Evolutionary conservation across 148 eudicot species (phyloP), one percentile per base, ranked within the genome.

Genomic region (Agrostemma githago): DNA sequence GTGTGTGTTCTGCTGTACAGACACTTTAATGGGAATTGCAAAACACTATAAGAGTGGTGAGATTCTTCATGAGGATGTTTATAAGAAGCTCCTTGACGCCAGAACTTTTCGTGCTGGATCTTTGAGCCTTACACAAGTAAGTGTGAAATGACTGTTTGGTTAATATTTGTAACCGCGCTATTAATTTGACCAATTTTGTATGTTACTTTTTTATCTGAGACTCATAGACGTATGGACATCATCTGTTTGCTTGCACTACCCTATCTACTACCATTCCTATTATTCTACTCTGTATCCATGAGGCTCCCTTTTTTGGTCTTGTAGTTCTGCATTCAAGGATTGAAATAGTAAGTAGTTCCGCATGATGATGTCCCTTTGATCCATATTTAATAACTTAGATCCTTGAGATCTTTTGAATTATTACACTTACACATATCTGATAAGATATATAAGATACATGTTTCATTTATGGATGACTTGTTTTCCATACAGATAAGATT

Each of bases 41-140:
- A 87, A 90, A 78, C 98, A 95, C 83, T 92, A 87, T 74, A 96
- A 92, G 88, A 87, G 87, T 70, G 96, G 92, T 62, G 96, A 95
- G 78, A 74, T 77, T 76, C 95, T 95, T 73, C 96, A 96, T 62
- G 98, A 95, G 77, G 96, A 84, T 34, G 86, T 95, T 66, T 95
- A 90, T 82, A 74, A 86, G 83, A 95, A 90, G 83, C 90, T 95
- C 76, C 89, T 92, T 75, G 97, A 93, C 9, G 97, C 98, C 63
- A 85, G 91, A 74, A 95, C 97, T 44, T 95, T 82, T 75, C 91
- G 93, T 82, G 96, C 98, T 40, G 98, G 98, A 77, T 85, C 91
- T 72, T 66, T 79, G 15, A 88, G 92, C 79, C 93, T 95, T 78
- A 89, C 92, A 63, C 97, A 95, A 92, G 98, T 95, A 40, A 41